Conservation (phyloP, 352 stramenopile species). For the Pythium rishiriense region DNA sequence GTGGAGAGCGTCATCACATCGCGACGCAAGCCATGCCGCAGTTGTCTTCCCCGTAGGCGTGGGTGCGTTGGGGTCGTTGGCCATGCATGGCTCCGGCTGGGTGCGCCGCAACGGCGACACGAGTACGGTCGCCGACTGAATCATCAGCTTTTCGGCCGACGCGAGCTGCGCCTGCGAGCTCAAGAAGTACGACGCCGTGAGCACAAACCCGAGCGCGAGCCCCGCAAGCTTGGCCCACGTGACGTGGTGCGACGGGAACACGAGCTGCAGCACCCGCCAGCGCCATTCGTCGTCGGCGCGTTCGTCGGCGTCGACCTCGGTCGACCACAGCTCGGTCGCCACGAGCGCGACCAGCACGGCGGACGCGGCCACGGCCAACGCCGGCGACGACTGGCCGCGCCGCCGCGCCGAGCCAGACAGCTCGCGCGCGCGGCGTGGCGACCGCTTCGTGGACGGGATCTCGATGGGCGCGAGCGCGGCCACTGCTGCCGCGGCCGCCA, state of each 20-base stretch:
- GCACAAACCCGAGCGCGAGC: constrained; percentile 36
- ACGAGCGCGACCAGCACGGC: constrained; percentile 25
- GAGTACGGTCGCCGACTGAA: constrained; percentile 21
- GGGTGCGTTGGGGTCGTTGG: constrained; percentile 5
- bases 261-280: constrained; percentile 31
- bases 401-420: background rate
- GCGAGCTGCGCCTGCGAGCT: constrained; percentile 28
- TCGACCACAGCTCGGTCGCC: constrained; percentile 13
- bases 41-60: constrained; percentile 21
- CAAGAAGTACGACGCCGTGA: constrained; percentile 45
- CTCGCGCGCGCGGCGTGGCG: background rate
- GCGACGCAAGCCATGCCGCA: constrained; percentile 23
- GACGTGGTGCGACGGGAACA: constrained; percentile 52
- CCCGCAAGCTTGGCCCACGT: constrained; percentile 44
- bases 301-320: constrained; percentile 2
- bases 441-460: background rate
- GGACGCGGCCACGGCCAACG: constrained; percentile 19
- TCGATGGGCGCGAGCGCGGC: constrained; percentile 7
- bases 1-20: constrained; percentile 14
- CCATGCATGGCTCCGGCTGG: constrained; percentile 8
- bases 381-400: constrained; percentile 2
- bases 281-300: constrained; percentile 27
- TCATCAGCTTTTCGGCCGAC: constrained; percentile 24
- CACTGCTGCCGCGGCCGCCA: background rate
- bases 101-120: constrained; percentile 20